Base-by-base conservation (phyloP, 1,139 yeast genomes). In the Candida neerlandica region DNA sequence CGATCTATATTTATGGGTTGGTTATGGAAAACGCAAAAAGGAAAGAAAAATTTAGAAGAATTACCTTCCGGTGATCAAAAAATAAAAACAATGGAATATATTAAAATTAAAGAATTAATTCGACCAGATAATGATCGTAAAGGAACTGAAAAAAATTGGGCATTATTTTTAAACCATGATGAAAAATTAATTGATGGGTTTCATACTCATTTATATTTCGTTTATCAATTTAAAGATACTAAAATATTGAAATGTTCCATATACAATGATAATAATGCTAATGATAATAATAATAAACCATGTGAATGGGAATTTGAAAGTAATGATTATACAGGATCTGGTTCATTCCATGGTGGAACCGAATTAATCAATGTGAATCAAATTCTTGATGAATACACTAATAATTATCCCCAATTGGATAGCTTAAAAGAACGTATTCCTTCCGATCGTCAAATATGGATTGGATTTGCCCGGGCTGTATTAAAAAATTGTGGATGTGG, bases 391-490 rank as follows among this genome's bases (percentile, higher is more conserved):
- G 51, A 51, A 15, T 42, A 50, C n/a, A n/a, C n/a, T n/a, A n/a
- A n/a, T 42, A 38, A 29, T 16, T 32, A 29, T 11, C 38, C 37
- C 15, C 32, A 37, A 39, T 21, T 48, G 37, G 16, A 49, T 35
- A 34, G 18, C 46, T 4, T 51, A 56, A 43, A 41, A 41, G 37
- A 32, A 3, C 42, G 9, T 42, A 51, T 18, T 42, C 52, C 2
- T n/a, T 44, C 41, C 7, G 37, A 32, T 66, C 63, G 73, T 42
- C 78, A 78, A 53, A 67, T 77, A 53, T 80, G 82, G 82, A 59
- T 79, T 15, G 81, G 81, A 0, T 75, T 79, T 55, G 80, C 80
- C 1, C 67, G 81, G 50, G 73, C 81, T 2, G 80, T 77, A 55
- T 56, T 78, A n/a, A 65, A 65, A 34, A 55, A 62, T 2, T 78